phyloP scores from a whole-genome alignment of 306 rosid genomes.

The Inga leiocalycina region DNA sequence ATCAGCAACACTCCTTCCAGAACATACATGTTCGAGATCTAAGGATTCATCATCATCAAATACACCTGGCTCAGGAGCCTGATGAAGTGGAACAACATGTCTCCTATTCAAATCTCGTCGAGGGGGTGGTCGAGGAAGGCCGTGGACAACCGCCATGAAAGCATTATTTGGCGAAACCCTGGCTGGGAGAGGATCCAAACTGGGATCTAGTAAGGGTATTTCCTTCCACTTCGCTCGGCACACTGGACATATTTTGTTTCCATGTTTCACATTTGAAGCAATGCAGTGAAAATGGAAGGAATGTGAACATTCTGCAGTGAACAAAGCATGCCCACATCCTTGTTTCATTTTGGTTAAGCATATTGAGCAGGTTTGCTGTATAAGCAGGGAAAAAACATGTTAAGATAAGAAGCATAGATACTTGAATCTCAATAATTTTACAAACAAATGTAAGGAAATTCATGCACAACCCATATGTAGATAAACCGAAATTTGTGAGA shows the following conservation, averaged over 20 bases:
- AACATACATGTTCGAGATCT: constrained; percentile 50
- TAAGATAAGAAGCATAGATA: constrained; percentile 28
- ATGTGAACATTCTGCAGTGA: constrained; percentile 96
- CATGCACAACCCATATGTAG: constrained; percentile 3
- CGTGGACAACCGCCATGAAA: constrained; percentile 81
- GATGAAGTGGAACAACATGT: constrained; percentile 77
- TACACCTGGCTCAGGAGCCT: constrained; percentile 77
- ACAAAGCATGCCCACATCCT: constrained; percentile 94
- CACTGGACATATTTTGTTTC: constrained; percentile 93
- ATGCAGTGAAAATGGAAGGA: constrained; percentile 97
- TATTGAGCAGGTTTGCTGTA: constrained; percentile 89
- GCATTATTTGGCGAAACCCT: constrained; percentile 70
- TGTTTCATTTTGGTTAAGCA: constrained; percentile 90
- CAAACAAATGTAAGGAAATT: constrained; percentile 1
- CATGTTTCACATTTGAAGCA: constrained; percentile 83
- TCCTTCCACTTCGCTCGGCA: constrained; percentile 98
- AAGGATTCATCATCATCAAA: constrained; percentile 88
- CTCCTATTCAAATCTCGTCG: constrained; percentile 69
- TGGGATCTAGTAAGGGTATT: constrained; percentile 76
- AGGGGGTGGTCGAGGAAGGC: constrained; percentile 75
- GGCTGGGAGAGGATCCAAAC: constrained; percentile 51
- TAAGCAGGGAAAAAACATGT: constrained; percentile 27
- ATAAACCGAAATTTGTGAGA: constrained; percentile 6
- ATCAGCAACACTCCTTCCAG: constrained; percentile 45
- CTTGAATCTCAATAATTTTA: constrained; percentile 2